Evolutionary conservation across 1,284 basidiomycete species (phyloP).

Genomic region (Tilletia caries): DNA sequence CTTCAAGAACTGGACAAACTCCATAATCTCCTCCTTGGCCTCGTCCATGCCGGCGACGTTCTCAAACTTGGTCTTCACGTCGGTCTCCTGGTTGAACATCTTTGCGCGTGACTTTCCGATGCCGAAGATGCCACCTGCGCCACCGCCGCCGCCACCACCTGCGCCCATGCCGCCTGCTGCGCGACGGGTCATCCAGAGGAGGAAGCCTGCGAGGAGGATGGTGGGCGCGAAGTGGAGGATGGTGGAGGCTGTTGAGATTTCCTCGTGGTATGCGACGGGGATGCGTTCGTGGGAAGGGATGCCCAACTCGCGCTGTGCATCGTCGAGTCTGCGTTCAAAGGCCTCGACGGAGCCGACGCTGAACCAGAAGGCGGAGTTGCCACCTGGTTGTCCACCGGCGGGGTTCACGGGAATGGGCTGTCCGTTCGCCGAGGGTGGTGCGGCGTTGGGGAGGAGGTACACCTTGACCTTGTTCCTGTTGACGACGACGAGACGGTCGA

Average conservation of each 20-base stretch:
- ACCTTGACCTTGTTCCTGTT: slow-evolving; percentile 86
- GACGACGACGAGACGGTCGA: slow-evolving; percentile 88
- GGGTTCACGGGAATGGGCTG: slow-evolving; percentile 14
- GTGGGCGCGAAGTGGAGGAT: slow-evolving; percentile 91
- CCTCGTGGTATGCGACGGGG: slow-evolving; percentile 93
- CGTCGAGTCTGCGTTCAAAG: slow-evolving; percentile 89
- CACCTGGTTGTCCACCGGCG: too few relatives aligned
- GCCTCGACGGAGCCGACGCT: slow-evolving; percentile 96
- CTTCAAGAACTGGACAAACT: slow-evolving; percentile 99
- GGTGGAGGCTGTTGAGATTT: slow-evolving; percentile 78
- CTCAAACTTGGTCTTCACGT: slow-evolving; percentile 87
- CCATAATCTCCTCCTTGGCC: slow-evolving; percentile 99
- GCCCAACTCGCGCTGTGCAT: slow-evolving; percentile 85
- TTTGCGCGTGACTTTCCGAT: slow-evolving; percentile 94
- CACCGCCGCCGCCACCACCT: slow-evolving; percentile 57
- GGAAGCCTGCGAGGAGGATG: slow-evolving; percentile 79
- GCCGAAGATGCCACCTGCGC: slow-evolving; percentile 87
- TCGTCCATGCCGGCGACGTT: slow-evolving; percentile 99
- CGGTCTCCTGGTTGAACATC: slow-evolving; percentile 95
- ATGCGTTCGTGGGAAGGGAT: slow-evolving; percentile 90
- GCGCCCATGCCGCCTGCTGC: slow-evolving; percentile 58
- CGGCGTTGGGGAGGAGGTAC: slow-evolving; percentile 70
- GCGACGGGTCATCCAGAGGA: slow-evolving; percentile 83
- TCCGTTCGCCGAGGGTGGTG: slow-evolving; percentile 47
- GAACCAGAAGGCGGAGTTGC: slow-evolving; percentile 69